Percentiles rank a stretch among this genome's conserved stretches.
Conservation (phyloP, 768 basidiomycete species). For the Cystofilobasidium macerans region DNA sequence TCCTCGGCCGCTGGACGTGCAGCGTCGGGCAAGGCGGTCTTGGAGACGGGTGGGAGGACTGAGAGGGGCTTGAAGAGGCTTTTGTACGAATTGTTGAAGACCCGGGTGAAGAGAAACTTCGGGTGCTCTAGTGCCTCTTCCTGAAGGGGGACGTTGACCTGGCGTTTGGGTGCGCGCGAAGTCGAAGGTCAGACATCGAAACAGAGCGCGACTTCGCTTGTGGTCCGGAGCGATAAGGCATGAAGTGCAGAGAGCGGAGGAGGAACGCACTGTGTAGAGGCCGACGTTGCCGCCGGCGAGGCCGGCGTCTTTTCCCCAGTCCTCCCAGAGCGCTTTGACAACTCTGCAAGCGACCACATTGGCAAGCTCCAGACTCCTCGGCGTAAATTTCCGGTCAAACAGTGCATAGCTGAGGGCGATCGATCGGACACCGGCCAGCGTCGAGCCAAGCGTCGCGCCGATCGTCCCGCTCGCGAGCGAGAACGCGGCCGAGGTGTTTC, state of each 20-base stretch:
- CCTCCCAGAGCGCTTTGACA: slow-evolving; percentile 61
- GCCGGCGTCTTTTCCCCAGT: slow-evolving; percentile 62
- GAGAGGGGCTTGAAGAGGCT: slow-evolving; percentile 14
- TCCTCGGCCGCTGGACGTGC: not conserved
- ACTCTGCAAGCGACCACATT: slow-evolving; percentile 58
- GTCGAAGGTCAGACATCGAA: slow-evolving; percentile 28
- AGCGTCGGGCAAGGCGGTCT: not conserved
- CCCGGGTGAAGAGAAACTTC: slow-evolving; percentile 18
- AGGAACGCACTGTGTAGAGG: slow-evolving; percentile 37
- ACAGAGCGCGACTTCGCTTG: too few species aligned
- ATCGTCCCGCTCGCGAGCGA: slow-evolving; percentile 83
- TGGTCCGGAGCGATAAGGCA: too few species aligned
- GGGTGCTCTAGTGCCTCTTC: slow-evolving; percentile 46
- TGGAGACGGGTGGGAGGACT: not conserved
- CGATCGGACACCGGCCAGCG: slow-evolving; percentile 39
- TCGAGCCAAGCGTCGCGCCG: slow-evolving; percentile 73
- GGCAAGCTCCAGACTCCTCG: slow-evolving; percentile 54
- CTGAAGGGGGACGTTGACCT: slow-evolving; percentile 73
- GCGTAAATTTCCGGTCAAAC: slow-evolving; percentile 56
- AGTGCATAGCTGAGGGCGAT: slow-evolving; percentile 41
- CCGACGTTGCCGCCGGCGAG: slow-evolving; percentile 28
- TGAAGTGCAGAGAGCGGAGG: slow-evolving; percentile 38
- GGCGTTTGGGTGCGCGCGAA: too few species aligned
- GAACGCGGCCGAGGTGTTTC: slow-evolving; percentile 59
- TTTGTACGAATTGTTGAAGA: slow-evolving; percentile 8